Evolutionary conservation across 805 yeast species (phyloP).

Genomic region (Cyberlindnera saturnus): DNA sequence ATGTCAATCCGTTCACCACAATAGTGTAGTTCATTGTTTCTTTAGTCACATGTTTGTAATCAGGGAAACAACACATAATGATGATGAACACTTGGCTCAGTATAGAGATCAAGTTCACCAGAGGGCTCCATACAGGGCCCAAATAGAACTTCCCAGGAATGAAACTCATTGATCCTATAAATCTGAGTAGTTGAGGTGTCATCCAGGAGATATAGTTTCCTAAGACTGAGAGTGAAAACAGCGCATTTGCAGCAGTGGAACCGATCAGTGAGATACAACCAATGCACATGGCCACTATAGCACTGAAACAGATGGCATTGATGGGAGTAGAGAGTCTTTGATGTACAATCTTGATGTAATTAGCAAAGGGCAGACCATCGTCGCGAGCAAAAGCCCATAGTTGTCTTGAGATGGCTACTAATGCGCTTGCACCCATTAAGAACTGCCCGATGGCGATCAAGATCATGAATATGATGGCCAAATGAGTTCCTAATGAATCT

Average conservation of each 20-base stretch:
- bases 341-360: constrained; percentile 47
- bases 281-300: constrained; percentile 37
- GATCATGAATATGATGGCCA: constrained; percentile 61
- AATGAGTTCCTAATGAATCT: constrained; percentile 54
- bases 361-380: constrained; percentile 58
- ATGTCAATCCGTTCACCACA: constrained; percentile 55
- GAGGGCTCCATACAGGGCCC: constrained; percentile 39
- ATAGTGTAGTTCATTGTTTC: constrained; percentile 61
- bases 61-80: constrained; percentile 55
- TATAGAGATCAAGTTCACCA: constrained; percentile 39
- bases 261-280: constrained; percentile 58
- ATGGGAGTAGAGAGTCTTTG: constrained; percentile 50
- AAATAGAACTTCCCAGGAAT: constrained; percentile 59
- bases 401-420: constrained; percentile 63
- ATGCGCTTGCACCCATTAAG: constrained; percentile 57
- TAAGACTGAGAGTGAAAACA: constrained; percentile 57
- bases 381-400: constrained; percentile 75
- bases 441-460: constrained; percentile 54
- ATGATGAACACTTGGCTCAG: constrained; percentile 45
- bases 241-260: constrained; percentile 54
- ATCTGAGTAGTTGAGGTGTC: constrained; percentile 48
- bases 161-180: constrained; percentile 37
- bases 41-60: constrained; percentile 32
- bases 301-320: constrained; percentile 52
- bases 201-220: constrained; percentile 62